phyloP scores from a whole-genome alignment of 2,329 filamentous ascomycete genomes.

The Cryphonectria japonica region DNA sequence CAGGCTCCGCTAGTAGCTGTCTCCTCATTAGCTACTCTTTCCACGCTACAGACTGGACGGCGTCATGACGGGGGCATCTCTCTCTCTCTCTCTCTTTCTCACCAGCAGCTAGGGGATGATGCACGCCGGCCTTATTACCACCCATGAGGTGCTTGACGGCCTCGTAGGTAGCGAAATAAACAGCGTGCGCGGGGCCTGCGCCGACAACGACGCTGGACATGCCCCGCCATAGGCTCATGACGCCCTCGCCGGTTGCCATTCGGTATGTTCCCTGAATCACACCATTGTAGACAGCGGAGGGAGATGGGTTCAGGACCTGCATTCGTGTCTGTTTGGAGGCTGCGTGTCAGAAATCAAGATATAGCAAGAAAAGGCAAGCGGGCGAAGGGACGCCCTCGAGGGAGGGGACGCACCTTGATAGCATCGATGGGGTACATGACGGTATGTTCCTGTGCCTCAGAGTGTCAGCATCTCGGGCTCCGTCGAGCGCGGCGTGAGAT shows the following conservation, averaged over 20 bases:
- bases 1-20: constrained; percentile 89
- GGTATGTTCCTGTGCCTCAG: constrained; percentile 76
- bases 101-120: constrained; percentile 94
- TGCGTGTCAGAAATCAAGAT: constrained; percentile 11
- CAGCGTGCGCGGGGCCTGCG: constrained; percentile 96
- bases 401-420: constrained; percentile 73
- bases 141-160: constrained; percentile 95
- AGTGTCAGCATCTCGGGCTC: constrained; percentile 26
- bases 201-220: constrained; percentile 96
- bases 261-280: constrained; percentile 91
- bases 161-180: constrained; percentile 98
- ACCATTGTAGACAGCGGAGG: constrained; percentile 82
- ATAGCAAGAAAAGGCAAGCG: neutral
- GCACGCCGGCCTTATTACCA: constrained; percentile 82
- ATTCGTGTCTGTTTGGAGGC: constrained; percentile 76
- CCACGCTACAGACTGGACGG: neutral
- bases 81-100: constrained; percentile 38
- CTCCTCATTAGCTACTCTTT: constrained; percentile 11
- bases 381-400: constrained; percentile 30
- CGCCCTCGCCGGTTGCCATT: constrained; percentile 87
- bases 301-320: constrained; percentile 89
- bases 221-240: constrained; percentile 92
- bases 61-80: neutral
- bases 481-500: constrained; percentile 24
- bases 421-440: constrained; percentile 99